Evolutionary conservation across 495 filamentous ascomycete species (phyloP).

Genomic region (Apodospora peruviana): DNA sequence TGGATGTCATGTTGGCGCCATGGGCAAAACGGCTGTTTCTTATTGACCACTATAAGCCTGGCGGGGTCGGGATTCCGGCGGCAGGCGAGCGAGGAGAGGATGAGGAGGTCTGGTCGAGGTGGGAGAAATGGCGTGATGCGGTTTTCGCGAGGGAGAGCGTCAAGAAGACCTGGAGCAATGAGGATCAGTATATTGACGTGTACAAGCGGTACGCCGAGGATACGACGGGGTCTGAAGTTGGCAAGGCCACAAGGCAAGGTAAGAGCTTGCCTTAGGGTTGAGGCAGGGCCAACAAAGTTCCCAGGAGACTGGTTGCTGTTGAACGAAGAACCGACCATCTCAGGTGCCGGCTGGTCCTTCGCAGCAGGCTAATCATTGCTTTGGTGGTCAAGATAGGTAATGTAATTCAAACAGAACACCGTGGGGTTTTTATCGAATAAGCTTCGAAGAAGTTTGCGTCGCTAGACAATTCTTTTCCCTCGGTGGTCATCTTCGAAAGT

Average conservation of each 20-base stretch:
- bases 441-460: too few species aligned
- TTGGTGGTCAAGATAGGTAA: too few species aligned
- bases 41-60: constrained; percentile 64
- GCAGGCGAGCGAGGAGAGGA: constrained; percentile 24
- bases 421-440: too few species aligned
- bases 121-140: constrained; percentile 55
- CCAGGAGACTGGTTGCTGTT: too few species aligned
- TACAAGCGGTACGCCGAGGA: constrained; percentile 70
- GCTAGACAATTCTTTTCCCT: too few species aligned
- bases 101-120: constrained; percentile 53
- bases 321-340: too few species aligned
- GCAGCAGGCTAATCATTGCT: too few species aligned
- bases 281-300: too few species aligned
- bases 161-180: constrained; percentile 56
- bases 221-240: constrained; percentile 63
- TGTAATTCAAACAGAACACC: too few species aligned
- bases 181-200: constrained; percentile 54
- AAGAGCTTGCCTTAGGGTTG: constrained; percentile 41
- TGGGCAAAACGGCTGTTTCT: constrained; percentile 64
- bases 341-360: too few species aligned
- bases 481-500: too few species aligned
- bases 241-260: constrained; percentile 60
- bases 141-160: constrained; percentile 52
- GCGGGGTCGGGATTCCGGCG: constrained; percentile 51
- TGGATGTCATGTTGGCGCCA: constrained; percentile 61